Percentiles rank a stretch among this genome's conserved stretches.
Evolutionary conservation across 495 filamentous ascomycete genomes (phyloP).

Genomic region (Aspergillus coremiiformis): DNA sequence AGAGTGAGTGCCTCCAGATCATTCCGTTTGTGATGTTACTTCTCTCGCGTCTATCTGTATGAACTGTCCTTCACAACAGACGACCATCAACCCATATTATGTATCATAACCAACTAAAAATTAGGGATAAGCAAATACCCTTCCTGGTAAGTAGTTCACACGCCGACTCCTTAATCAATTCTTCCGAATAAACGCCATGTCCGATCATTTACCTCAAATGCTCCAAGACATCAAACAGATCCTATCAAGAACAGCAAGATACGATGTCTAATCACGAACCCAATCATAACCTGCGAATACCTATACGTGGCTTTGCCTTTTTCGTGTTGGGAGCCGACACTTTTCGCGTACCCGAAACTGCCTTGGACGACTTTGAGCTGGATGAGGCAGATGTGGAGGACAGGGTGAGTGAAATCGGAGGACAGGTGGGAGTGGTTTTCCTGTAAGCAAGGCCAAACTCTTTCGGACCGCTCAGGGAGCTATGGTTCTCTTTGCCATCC

Average conservation of each 20-base stretch:
- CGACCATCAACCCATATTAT: neutral
- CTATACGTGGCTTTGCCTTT: conserved; percentile 35
- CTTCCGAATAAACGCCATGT: neutral
- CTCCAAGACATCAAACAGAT: neutral
- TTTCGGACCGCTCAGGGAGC: conserved; percentile 10
- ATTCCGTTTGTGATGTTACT: no score
- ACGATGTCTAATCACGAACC: neutral
- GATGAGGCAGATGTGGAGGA: conserved; percentile 5
- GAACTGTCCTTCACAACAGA: no score
- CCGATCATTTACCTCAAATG: neutral
- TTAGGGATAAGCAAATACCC: neutral
- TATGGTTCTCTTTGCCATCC: conserved; percentile 32
- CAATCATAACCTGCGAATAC: conserved; percentile 32
- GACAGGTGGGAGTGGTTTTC: neutral
- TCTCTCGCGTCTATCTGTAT: no score
- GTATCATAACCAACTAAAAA: neutral
- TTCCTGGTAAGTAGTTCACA: no score
- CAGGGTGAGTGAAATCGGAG: conserved; percentile 6
- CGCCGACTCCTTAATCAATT: no score
- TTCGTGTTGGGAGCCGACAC: conserved; percentile 11
- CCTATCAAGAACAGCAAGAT: neutral
- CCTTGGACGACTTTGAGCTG: conserved; percentile 13
- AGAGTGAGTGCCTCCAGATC: no score
- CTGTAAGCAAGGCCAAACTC: neutral
- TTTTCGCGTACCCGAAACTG: conserved; percentile 19